Conservation (phyloP, 768 basidiomycete genomes). For the Amanita exitialis region DNA sequence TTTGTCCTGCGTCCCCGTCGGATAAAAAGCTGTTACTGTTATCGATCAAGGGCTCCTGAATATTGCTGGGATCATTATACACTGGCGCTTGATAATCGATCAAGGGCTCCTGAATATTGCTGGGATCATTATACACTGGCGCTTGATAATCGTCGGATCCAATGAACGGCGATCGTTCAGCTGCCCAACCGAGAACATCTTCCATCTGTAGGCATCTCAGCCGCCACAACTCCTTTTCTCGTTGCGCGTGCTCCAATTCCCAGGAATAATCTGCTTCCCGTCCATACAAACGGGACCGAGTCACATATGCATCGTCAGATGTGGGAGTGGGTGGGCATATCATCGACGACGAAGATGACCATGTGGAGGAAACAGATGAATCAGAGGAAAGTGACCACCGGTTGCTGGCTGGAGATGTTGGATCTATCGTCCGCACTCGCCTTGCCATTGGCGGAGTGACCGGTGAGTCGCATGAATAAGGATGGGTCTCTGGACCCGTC, state of each 20-base stretch:
- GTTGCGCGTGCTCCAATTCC: neutral
- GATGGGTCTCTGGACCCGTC: neutral
- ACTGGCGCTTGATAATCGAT: neutral
- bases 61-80: neutral
- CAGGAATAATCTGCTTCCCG: neutral
- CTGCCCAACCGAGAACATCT: neutral
- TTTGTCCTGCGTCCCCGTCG: neutral
- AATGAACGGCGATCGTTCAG: neutral
- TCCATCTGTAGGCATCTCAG: neutral
- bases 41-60: neutral
- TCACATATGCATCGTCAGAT: neutral
- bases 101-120: neutral
- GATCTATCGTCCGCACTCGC: neutral
- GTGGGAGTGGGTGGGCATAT: neutral
- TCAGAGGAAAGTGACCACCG: constrained; percentile 3
- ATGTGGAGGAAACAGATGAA: constrained; percentile 1
- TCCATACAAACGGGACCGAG: neutral
- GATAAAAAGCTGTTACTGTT: neutral
- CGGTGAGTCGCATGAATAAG: neutral
- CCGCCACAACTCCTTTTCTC: neutral
- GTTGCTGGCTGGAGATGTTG: neutral
- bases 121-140: neutral
- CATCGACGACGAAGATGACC: neutral
- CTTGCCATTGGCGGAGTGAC: neutral
- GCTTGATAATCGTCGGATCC: neutral